These are phyloP conservation scores for Scheffersomyces lignosus DNA, from an alignment of 805 yeast genomes.

Conservation along the genomic window DNA sequence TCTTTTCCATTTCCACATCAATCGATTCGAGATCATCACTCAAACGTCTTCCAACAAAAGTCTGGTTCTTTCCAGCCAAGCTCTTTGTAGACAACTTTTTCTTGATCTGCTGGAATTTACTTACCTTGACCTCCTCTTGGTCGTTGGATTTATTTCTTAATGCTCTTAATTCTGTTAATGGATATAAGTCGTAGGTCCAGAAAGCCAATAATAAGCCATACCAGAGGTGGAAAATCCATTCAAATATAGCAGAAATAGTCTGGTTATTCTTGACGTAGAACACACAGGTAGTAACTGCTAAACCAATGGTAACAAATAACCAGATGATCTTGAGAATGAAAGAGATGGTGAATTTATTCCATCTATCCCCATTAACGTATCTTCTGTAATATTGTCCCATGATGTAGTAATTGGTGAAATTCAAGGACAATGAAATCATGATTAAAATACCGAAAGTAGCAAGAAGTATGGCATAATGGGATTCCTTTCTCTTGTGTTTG, in stretches of 20 bases:
- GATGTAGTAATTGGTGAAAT: slow-evolving; percentile 27
- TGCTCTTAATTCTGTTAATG: slow-evolving; percentile 23
- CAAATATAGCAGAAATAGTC: slow-evolving; percentile 19
- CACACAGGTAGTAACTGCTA: slow-evolving; percentile 20
- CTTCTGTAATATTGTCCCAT: slow-evolving; percentile 30
- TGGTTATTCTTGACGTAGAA: slow-evolving; percentile 19
- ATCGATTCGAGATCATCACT: too few species aligned
- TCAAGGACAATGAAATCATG: slow-evolving; percentile 23
- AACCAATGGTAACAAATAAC: slow-evolving; percentile 20
- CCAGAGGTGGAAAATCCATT: slow-evolving; percentile 30
- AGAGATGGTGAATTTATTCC: slow-evolving; percentile 29
- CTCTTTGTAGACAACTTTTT: neutral
- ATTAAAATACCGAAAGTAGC: slow-evolving; percentile 26
- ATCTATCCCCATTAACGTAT: slow-evolving; percentile 27
- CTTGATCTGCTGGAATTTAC: neutral
- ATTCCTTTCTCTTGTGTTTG: slow-evolving; percentile 10
- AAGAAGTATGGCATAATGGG: slow-evolving; percentile 23
- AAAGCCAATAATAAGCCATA: slow-evolving; percentile 25
- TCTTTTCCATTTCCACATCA: too few species aligned
- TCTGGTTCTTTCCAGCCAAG: too few species aligned
- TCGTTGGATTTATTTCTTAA: slow-evolving; percentile 9
- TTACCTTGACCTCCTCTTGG: too few species aligned
- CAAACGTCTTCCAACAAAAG: too few species aligned
- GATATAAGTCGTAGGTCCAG: slow-evolving; percentile 30
- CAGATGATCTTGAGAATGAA: slow-evolving; percentile 23